phyloP scores from a whole-genome alignment of 805 yeast species.

The Kockiozyma suomiensis region DNA sequence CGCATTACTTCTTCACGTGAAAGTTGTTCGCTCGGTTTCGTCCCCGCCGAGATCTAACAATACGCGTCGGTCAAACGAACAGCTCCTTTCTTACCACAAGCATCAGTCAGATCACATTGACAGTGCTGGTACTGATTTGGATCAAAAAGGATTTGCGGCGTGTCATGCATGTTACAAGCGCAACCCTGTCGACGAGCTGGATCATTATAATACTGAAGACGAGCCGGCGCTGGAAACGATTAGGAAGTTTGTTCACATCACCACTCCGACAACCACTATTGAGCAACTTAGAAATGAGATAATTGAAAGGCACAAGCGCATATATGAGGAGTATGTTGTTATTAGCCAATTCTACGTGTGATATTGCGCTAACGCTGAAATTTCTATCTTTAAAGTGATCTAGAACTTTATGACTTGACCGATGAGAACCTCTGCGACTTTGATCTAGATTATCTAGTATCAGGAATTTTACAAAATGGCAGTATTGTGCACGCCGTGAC shows the following conservation, averaged over 20 bases:
- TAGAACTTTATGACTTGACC: constrained; percentile 1
- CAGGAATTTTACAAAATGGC: constrained; percentile 9
- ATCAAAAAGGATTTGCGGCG: background rate
- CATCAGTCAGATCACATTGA: background rate
- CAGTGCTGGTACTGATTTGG: background rate
- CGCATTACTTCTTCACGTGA: constrained; percentile 3
- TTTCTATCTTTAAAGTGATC: background rate
- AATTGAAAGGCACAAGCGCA: constrained; percentile 15
- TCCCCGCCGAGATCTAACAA: background rate
- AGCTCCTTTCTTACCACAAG: background rate
- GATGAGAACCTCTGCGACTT: constrained; percentile 22
- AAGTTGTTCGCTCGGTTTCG: background rate
- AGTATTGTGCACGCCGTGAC: constrained; percentile 6
- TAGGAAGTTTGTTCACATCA: constrained; percentile 22
- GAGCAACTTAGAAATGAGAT: constrained; percentile 16
- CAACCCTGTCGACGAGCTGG: background rate
- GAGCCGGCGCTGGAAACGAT: background rate
- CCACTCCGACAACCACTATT: constrained; percentile 11
- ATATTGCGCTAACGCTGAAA: background rate
- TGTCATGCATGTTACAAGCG: background rate
- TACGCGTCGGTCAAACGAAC: background rate
- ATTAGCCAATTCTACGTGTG: too few relatives aligned
- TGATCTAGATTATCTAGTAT: constrained; percentile 19
- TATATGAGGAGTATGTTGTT: constrained; percentile 18
- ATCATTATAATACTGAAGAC: background rate